Evolutionary conservation across 805 yeast species (phyloP).

Genomic region (Priceomyces castillae): DNA sequence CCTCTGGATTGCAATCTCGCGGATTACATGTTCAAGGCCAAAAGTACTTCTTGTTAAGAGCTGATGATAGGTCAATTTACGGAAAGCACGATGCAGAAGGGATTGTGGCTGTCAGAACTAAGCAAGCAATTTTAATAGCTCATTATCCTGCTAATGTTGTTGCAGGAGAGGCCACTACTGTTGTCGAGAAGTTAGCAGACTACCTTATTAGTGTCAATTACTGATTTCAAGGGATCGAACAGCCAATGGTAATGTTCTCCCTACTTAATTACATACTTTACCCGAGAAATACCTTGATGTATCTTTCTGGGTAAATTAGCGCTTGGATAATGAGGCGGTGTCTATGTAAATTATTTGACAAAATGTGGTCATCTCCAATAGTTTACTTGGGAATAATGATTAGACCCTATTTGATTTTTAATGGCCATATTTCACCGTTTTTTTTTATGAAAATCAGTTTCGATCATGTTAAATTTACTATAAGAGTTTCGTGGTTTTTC

Average conservation of each 20-base stretch:
- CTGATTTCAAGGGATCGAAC: slow-evolving; percentile 31
- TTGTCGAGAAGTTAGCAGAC: slow-evolving; percentile 94
- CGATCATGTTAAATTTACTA: too few relatives aligned
- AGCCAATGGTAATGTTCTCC: background rate
- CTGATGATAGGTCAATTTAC: slow-evolving; percentile 90
- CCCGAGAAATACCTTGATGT: background rate
- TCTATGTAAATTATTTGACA: too few relatives aligned
- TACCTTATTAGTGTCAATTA: slow-evolving; percentile 86
- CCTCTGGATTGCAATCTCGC: slow-evolving; percentile 72
- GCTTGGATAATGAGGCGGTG: too few relatives aligned
- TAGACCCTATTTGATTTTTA: too few relatives aligned
- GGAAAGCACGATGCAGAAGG: slow-evolving; percentile 91
- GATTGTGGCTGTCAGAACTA: slow-evolving; percentile 85
- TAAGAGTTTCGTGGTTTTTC: too few relatives aligned
- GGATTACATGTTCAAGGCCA: slow-evolving; percentile 85
- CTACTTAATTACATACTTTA: background rate
- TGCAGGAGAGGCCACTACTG: slow-evolving; percentile 92
- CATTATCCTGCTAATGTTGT: slow-evolving; percentile 90
- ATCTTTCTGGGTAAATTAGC: too few relatives aligned
- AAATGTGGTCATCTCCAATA: too few relatives aligned
- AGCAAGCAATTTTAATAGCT: slow-evolving; percentile 88
- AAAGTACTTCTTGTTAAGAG: slow-evolving; percentile 84
- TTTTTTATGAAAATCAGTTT: too few relatives aligned
- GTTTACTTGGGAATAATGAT: too few relatives aligned
- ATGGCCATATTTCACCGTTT: background rate